Evolutionary conservation across 768 basidiomycete species (phyloP).

Genomic region (Phylloporus sp.): DNA sequence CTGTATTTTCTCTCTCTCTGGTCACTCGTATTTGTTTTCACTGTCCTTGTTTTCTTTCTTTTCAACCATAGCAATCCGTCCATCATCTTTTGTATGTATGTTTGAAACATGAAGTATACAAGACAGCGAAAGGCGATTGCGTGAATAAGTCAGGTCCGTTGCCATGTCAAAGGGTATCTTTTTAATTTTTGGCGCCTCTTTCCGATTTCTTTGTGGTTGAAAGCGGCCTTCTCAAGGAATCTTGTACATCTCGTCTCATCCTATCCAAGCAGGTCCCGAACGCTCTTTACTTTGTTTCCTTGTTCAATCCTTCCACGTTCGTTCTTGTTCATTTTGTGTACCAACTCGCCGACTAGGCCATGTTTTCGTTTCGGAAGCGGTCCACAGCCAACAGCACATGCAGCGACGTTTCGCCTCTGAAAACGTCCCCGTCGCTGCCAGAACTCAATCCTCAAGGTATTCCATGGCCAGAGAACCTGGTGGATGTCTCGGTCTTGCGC

Average conservation of each 20-base stretch:
- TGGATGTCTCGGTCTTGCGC: constrained; percentile 65
- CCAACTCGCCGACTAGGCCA: constrained; percentile 29
- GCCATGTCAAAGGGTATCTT: constrained; percentile 26
- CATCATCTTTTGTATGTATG: constrained; percentile 30
- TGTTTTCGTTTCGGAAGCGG: constrained; percentile 74
- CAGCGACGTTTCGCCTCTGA: constrained; percentile 41
- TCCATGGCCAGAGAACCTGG: constrained; percentile 80
- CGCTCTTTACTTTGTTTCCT: constrained; percentile 25
- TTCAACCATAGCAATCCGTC: constrained; percentile 25
- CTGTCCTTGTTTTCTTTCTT: constrained; percentile 11
- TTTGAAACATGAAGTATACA: constrained; percentile 20
- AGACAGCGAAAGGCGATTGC: constrained; percentile 2
- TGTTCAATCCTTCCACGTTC: constrained; percentile 22
- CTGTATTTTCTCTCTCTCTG: constrained; percentile 26
- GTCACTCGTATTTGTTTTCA: constrained; percentile 10
- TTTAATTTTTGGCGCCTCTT: constrained; percentile 10
- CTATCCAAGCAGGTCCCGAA: constrained; percentile 11
- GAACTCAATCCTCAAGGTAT: constrained; percentile 70
- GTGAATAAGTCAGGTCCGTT: constrained; percentile 14
- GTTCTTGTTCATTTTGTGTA: constrained; percentile 22
- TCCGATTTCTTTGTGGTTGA: constrained; percentile 11
- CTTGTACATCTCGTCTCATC: constrained; percentile 13
- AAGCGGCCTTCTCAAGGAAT: constrained; percentile 18
- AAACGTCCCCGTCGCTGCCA: constrained; percentile 77
- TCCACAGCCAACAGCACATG: constrained; percentile 44